A percentile compares a stretch with the other conserved stretches of the same genome.
These are phyloP conservation scores for Annona squamosa DNA, from an alignment of 164 flowering plant genomes.

Conservation along the genomic window DNA sequence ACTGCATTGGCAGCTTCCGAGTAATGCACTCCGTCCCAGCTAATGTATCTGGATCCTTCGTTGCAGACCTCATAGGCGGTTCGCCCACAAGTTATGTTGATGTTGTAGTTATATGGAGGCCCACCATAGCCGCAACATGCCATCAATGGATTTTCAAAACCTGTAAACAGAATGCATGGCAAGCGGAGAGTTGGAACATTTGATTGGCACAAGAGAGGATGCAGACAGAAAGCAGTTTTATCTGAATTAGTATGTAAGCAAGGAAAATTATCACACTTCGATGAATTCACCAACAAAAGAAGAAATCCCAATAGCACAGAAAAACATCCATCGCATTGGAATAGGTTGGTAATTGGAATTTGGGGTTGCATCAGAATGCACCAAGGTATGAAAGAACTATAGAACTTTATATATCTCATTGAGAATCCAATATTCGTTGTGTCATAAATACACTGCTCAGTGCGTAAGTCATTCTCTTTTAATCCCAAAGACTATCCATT, in stretches of 20 bases:
- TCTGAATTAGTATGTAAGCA: background rate
- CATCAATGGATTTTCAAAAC: conserved; percentile 44
- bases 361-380: background rate
- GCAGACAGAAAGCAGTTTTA: background rate
- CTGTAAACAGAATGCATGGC: conserved; percentile 16
- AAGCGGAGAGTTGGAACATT: background rate
- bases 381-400: background rate
- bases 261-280: too few species aligned
- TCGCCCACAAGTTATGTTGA: conserved; percentile 31
- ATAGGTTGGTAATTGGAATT: too few species aligned
- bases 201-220: background rate
- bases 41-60: conserved; percentile 27
- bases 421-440: background rate
- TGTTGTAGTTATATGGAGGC: conserved; percentile 49
- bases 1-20: conserved; percentile 53
- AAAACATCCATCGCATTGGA: too few species aligned
- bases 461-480: too few species aligned
- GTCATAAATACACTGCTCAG: too few species aligned
- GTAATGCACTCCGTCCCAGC: conserved; percentile 69
- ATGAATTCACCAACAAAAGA: too few species aligned
- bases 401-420: background rate
- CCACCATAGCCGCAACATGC: conserved; percentile 64
- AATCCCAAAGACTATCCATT: too few species aligned
- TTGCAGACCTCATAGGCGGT: conserved; percentile 29
- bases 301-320: too few species aligned